Conservation (phyloP, 2,329 filamentous ascomycete genomes). For the Trichothecium sympodiale region DNA sequence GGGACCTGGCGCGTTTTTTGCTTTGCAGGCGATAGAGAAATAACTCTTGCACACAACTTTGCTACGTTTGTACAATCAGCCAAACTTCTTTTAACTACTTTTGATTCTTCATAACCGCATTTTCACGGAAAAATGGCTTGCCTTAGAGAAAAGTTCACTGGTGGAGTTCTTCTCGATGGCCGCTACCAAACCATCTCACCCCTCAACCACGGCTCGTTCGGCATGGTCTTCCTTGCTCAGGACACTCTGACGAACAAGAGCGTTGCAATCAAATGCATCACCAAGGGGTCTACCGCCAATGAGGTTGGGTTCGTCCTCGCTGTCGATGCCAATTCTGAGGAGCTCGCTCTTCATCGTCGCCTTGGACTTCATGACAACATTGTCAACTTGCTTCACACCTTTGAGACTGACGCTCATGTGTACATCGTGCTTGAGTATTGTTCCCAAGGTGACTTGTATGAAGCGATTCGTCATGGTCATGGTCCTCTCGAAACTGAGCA, state of each 20-base stretch:
- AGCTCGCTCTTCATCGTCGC: conserved; percentile 66
- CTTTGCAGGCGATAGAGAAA: conserved; percentile 3
- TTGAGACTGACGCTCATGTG: conserved; percentile 81
- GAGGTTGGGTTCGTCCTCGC: conserved; percentile 53
- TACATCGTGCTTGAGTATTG: conserved; percentile 96
- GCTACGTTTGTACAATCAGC: conserved; percentile 7
- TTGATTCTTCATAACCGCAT: conserved; percentile 9
- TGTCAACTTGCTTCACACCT: conserved; percentile 82
- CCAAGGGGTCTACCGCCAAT: conserved; percentile 60
- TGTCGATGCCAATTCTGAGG: conserved; percentile 73
- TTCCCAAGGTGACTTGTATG: conserved; percentile 89
- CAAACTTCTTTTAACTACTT: conserved; percentile 6
- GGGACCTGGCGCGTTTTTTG: conserved; percentile 7
- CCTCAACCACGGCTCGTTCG: conserved; percentile 96
- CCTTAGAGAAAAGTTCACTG: conserved; percentile 70
- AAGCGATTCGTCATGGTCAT: conserved; percentile 81
- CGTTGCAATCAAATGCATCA: conserved; percentile 94
- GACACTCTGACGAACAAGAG: conserved; percentile 65
- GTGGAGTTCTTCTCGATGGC: conserved; percentile 72
- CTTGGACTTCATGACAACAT: conserved; percentile 80
- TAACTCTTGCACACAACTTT: not conserved
- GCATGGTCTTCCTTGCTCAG: conserved; percentile 91
- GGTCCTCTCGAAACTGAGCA: conserved; percentile 92
- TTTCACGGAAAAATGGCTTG: conserved; percentile 55
- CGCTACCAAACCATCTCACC: conserved; percentile 87